phyloP scores from a whole-genome alignment of 1,284 basidiomycete species.

The Waitea zeae region DNA sequence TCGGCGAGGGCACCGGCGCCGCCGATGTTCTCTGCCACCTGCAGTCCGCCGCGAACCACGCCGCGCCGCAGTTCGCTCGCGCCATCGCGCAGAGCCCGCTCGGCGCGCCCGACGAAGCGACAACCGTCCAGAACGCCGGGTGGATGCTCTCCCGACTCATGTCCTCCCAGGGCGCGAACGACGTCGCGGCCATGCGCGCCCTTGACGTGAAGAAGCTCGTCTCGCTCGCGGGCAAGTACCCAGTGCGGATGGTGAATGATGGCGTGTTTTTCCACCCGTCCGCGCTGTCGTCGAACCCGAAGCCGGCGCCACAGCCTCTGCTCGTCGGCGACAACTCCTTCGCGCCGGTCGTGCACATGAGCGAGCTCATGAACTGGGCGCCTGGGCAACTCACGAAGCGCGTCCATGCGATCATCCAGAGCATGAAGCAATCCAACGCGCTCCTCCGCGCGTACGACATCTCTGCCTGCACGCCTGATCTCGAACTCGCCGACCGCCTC shows the following conservation, averaged over 20 bases:
- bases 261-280: conserved; percentile 35
- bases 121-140: conserved; percentile 39
- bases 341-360: conserved; percentile 44
- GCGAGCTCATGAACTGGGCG: conserved; percentile 41
- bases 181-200: conserved; percentile 39
- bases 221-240: conserved; percentile 19
- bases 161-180: conserved; percentile 29
- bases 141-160: conserved; percentile 46
- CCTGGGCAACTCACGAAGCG: conserved; percentile 39
- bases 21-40: conserved; percentile 57
- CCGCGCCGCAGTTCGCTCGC: conserved; percentile 42
- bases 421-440: conserved; percentile 35
- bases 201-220: conserved; percentile 38
- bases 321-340: conserved; percentile 57
- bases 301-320: conserved; percentile 28
- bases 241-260: conserved; percentile 44
- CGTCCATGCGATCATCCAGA: conserved; percentile 55
- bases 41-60: conserved; percentile 38
- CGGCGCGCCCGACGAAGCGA: conserved; percentile 31
- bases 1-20: conserved; percentile 53
- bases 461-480: conserved; percentile 28
- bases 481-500: conserved; percentile 44
- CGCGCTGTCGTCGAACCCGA: background rate
- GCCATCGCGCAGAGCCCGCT: conserved; percentile 51
- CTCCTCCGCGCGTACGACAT: conserved; percentile 58